Evolutionary conservation across 2,329 filamentous ascomycete genomes (phyloP), one percentile per base, ranked within the genome.

Genomic region (Proliferodiscus dingleyae): DNA sequence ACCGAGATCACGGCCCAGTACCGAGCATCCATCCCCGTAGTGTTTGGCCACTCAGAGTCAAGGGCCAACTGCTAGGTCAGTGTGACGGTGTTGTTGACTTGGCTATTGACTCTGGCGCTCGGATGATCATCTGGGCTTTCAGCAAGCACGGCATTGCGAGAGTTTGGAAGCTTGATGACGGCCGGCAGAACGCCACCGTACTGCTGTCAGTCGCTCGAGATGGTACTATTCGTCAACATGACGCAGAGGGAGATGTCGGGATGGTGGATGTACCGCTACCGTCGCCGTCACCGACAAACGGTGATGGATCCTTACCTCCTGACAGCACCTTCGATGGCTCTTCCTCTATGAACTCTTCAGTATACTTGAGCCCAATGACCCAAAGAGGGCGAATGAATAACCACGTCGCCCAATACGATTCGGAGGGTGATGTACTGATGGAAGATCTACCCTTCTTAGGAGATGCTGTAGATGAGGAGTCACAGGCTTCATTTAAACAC

Each of bases 41-140:
- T 28, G 38, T 56, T n/a, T 77, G 74, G 72, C 74, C 75, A 3
- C 60, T 78, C 8, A 66, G 66, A 41, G 64, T 80, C 3, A 63
- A 65, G 11, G 77, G 77, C 7, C 71, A 70, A 39, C 61, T 71
- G 49, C 69, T 80, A 40, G 74, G 69, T 0, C 66, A 50, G 2
- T 62, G 75, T 18, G 53, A 64, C 3, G 67, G 66, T 6, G 55
- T 77, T 3, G 73, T 74, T 19, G 76, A 78, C 50, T 52, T 81
- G 8, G 68, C 72, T 0, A 58, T 80, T 11, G 65, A 70, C 57
- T 74, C 65, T 50, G 65, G 51, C 39, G 66, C 55, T 23, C 65
- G 69, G 16, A 65, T 77, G 23, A 64, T 68, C 0, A 63, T 80
- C n/a, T 79, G 75, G 72, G 73, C 71, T 0, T 77, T 80, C 52